Conservation (phyloP, 129 eudicot genomes). For the Escallonia herrerae region DNA sequence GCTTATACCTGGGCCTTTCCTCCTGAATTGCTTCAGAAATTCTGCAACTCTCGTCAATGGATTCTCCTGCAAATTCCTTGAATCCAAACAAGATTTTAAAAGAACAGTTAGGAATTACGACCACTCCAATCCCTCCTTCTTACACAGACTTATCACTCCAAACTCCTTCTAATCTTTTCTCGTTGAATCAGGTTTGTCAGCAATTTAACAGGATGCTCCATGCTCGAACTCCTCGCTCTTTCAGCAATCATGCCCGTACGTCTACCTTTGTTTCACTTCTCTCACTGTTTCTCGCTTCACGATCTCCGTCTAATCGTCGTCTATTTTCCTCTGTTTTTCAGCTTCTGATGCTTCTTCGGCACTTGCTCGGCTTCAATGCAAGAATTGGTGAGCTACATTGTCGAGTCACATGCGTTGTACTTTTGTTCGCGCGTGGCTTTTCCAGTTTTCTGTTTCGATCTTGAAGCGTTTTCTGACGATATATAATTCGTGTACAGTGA, state of each 20-base stretch:
- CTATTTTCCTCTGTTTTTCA: slow-evolving; percentile 21
- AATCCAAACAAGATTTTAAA: slow-evolving; percentile 80
- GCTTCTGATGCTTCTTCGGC: slow-evolving; percentile 59
- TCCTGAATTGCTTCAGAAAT: not conserved
- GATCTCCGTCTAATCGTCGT: not conserved
- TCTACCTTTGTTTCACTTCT: not conserved
- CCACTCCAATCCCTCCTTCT: too few relatives aligned
- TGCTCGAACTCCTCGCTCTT: slow-evolving; percentile 62
- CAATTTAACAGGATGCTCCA: slow-evolving; percentile 82
- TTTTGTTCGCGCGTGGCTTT: not conserved
- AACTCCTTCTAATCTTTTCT: not conserved
- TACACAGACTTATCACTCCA: not conserved
- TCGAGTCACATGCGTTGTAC: not conserved
- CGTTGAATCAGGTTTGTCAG: slow-evolving; percentile 67
- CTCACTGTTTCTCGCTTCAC: not conserved
- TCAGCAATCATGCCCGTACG: slow-evolving; percentile 51
- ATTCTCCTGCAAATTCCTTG: slow-evolving; percentile 36
- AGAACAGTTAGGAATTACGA: slow-evolving; percentile 44
- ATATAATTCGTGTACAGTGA: too few relatives aligned
- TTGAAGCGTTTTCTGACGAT: too few relatives aligned
- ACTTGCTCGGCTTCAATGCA: slow-evolving; percentile 31
- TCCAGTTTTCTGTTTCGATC: not conserved
- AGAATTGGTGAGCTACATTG: slow-evolving; percentile 8
- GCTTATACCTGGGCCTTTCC: not conserved
- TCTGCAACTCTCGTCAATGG: slow-evolving; percentile 23